Evolutionary conservation across 2,329 filamentous ascomycete species (phyloP), one percentile per base, ranked within the genome.

Genomic region (Paecilomyces niveus): DNA sequence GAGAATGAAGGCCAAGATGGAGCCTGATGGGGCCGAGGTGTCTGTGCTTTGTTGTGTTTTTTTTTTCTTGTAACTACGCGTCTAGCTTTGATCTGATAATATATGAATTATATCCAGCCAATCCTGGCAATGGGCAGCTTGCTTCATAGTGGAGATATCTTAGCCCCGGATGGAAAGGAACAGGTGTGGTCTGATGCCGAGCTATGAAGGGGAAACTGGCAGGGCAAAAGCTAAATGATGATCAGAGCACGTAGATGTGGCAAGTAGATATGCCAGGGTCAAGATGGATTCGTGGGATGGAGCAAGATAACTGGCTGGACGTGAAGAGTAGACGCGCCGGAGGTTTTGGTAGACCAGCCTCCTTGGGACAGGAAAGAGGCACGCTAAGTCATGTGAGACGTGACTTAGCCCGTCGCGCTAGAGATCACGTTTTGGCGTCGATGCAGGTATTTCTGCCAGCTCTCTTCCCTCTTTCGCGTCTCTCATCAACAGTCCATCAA

Each of bases 341-440:
- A 45, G 39, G 39, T 45, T 45, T 21, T 13, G 35, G 11, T n/a
- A 29, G 35, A n/a, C 58, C 63, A 57, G 62, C 56, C 32, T 22
- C 49, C 53, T 51, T 54, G 58, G 3, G 10, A n/a, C 33, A 24
- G 31, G 54, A 54, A 57, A 57, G 59, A 55, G 49, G 63, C 69
- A 67, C 72, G 71, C 63, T 60, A 68, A 59, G 58, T 73, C 72
- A 74, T 70, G 72, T 74, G 72, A 61, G 62, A 64, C 70, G 72
- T 69, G 72, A 72, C 70, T 68, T 68, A 68, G 68, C 65, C 63
- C 67, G 69, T 70, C 72, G 70, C 72, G 72, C 72, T 73, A 73
- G 57, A 61, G 65, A 68, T 70, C 68, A 69, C 67, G 67, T 63
- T 69, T n/a, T 61, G 58, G 63, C 64, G 64, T 64, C 65, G 62